Conservation (phyloP, 2,329 filamentous ascomycete genomes). For the Alternaria incomplexa region DNA sequence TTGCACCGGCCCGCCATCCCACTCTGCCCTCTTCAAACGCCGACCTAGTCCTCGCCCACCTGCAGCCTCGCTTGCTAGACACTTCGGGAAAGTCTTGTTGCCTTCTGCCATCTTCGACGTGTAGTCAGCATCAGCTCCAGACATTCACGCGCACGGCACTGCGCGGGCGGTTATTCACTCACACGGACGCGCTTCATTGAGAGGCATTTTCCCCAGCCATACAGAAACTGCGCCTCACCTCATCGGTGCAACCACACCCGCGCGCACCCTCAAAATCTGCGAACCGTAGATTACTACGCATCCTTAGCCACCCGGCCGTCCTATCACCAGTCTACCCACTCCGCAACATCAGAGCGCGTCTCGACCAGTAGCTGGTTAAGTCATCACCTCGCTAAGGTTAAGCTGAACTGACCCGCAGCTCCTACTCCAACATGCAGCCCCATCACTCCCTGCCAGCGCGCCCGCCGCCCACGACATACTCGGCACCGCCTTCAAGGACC, state of each 20-base stretch:
- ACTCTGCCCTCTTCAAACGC: slow-evolving; percentile 23
- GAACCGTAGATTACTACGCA: not conserved
- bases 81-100: slow-evolving; percentile 14
- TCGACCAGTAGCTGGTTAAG: slow-evolving; percentile 28
- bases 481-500: slow-evolving; percentile 66
- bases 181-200: not conserved
- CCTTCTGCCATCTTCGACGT: slow-evolving; percentile 5
- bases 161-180: slow-evolving; percentile 18
- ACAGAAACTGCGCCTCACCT: slow-evolving; percentile 8
- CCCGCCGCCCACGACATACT: slow-evolving; percentile 67
- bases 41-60: slow-evolving; percentile 12
- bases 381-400: slow-evolving; percentile 24
- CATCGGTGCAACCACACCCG: not conserved
- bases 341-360: slow-evolving; percentile 9
- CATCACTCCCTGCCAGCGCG: slow-evolving; percentile 75
- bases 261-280: slow-evolving; percentile 2
- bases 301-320: slow-evolving; percentile 1
- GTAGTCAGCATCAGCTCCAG: slow-evolving; percentile 13
- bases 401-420: slow-evolving; percentile 21
- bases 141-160: slow-evolving; percentile 11
- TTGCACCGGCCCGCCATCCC: slow-evolving; percentile 34
- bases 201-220: slow-evolving; percentile 15
- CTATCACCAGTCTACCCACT: slow-evolving; percentile 8
- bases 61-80: slow-evolving; percentile 9
- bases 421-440: slow-evolving; percentile 39